These are phyloP conservation scores for Cryphonectria japonica DNA, from an alignment of 2,329 filamentous ascomycete genomes.

Conservation along the genomic window DNA sequence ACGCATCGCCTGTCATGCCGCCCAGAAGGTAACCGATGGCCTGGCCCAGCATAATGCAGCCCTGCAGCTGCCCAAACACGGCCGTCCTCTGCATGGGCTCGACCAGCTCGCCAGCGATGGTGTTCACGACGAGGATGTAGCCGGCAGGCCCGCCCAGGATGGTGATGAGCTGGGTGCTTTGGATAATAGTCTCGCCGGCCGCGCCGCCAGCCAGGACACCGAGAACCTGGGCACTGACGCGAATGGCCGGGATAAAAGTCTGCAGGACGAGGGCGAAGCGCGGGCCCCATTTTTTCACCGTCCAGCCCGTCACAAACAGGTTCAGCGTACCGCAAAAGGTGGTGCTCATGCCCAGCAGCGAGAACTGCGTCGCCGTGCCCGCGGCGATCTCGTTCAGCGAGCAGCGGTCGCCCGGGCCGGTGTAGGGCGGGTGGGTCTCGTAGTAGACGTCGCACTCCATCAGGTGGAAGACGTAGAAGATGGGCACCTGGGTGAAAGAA, in stretches of 20 bases:
- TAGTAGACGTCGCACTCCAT: conserved; percentile 77
- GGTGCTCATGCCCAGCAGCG: conserved; percentile 68
- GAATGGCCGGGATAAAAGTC: conserved; percentile 65
- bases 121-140: conserved; percentile 71
- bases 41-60: conserved; percentile 68
- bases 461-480: conserved; percentile 68
- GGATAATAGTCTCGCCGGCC: conserved; percentile 68
- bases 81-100: conserved; percentile 63
- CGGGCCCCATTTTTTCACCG: conserved; percentile 68
- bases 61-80: conserved; percentile 68
- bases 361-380: conserved; percentile 64
- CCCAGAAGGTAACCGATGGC: conserved; percentile 67
- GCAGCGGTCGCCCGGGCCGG: conserved; percentile 58
- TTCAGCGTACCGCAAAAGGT: conserved; percentile 67
- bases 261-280: conserved; percentile 65
- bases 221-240: conserved; percentile 66
- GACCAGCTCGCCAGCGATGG: conserved; percentile 68
- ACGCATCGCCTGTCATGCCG: conserved; percentile 65
- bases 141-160: conserved; percentile 70
- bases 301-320: conserved; percentile 68
- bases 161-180: conserved; percentile 69
- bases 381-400: conserved; percentile 65
- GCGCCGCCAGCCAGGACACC: conserved; percentile 65
- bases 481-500: conserved; percentile 31
- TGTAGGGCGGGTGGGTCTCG: conserved; percentile 55